Evolutionary conservation across 305 asterid genomes (phyloP), one percentile per base, ranked within the genome.

Genomic region (Andrographis paniculata): DNA sequence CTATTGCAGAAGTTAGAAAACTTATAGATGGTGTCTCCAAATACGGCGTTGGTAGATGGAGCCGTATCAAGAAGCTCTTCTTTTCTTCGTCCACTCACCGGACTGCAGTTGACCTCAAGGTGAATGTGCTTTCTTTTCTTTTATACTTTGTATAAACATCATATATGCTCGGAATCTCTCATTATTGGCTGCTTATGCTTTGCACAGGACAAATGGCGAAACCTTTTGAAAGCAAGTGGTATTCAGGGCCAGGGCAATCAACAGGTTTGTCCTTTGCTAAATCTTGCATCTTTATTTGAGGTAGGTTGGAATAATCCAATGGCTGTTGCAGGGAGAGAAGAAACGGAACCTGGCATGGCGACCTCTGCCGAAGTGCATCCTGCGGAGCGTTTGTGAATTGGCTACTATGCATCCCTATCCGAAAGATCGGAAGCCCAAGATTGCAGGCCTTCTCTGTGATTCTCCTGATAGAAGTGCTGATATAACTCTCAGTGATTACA

Each of bases 21-120:
- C 62, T 88, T 65, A 71, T 85, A n/a, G 97, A 88, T 33, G 97
- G 95, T 20, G 95, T 88, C 47, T 71, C 94, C 20, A 79, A 85
- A 51, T 72, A 66, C 61, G 97, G 97, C 39, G 95, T 88, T 43
- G 97, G 97, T 52, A 79, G 79, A 65, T 88, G 97, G 97, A 82
- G 87, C 52, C 77, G 80, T 33, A 85, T 88, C 57, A 88, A 88
- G 71, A 84, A 73, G 65, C 85, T 75, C 19, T 75, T 73, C 60
- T 88, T 88, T 68, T 41, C 91, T 13, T 58, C 91, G 19, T 88
- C 97, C 40, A 65, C 68, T 17, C 93, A 88, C 66, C 94, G 97
- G 47, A 85, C 97, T 2, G 73, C 94, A 41, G 97, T 88, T 33
- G 97, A 88, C 73, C 95, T 85, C 50, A 88, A 88, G 95, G 97